Base-by-base conservation (phyloP, 345 rosid species). In the Kernera saxatilis region DNA sequence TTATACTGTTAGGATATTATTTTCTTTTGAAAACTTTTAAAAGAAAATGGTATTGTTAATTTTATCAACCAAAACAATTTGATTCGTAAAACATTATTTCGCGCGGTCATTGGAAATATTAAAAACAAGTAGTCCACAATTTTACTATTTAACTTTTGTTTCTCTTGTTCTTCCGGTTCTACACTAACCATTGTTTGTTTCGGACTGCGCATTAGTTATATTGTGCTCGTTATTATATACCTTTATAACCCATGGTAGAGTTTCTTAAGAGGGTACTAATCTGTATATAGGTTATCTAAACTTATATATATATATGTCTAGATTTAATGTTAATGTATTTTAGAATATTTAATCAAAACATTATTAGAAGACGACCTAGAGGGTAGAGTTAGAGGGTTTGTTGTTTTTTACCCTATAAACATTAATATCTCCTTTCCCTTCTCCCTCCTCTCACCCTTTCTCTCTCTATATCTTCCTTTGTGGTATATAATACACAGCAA, bases 401-500 rank as follows among this genome's bases (percentile, higher is more conserved):
- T 67, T 59, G 49, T 51, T 43, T 67, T 46, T 43, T 40, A 51
- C 69, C 68, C 29, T 8, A 18, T 50, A 67, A 62, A 80, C 77
- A 81, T 77, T 75, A 79, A 72, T 79, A 78, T 79, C 79, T 72
- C 21, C 23, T 54, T 58, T 48, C 26, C 35, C 18, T 14, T 52
- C 48, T 40, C 61, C 10, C 48, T 25, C 23, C 8, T 69, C 65
- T 30, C 13, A 14, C 29, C 17, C 18, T 48, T 17, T 77, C 32
- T 32, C 50, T 82, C 52, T 64, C 60, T 48, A 12, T 35, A 62
- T 63, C 64, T 72, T 63, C 68, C 69, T 52, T 60, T 67, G 75
- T 72, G 73, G 77, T 71, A 67, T 65, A 65, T 76, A 66, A 76
- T 36, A 70, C 72, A 70, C 66, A 76, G 74, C 73, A 80, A 84